Evolutionary conservation across 2,329 filamentous ascomycete species (phyloP).

Genomic region (Xylaria sp.): DNA sequence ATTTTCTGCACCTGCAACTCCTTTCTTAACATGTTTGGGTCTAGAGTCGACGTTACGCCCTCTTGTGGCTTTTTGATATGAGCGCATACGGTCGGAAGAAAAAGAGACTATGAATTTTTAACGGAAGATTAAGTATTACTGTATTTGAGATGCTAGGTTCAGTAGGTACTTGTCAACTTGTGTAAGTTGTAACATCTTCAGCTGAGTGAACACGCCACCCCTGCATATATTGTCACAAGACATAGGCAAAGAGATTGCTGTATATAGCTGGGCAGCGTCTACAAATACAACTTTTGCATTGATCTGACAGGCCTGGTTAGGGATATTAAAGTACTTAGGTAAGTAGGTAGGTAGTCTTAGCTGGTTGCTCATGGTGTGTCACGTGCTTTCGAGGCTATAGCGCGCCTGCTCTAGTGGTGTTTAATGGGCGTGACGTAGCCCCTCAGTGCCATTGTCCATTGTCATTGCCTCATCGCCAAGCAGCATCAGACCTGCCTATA

Average conservation of each 20-base stretch:
- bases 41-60: no score
- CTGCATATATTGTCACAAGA: no score
- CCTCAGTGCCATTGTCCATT: constrained; percentile 9
- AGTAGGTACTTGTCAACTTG: no score
- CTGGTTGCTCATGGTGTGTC: not conserved
- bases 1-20: no score
- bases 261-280: no score
- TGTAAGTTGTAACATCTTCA: no score
- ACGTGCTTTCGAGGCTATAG: constrained; percentile 12
- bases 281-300: not conserved
- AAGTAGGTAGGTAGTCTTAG: not conserved
- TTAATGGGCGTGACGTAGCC: constrained; percentile 33
- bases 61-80: no score
- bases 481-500: not conserved
- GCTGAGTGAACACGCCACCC: no score
- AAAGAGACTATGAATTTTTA: not conserved
- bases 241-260: no score
- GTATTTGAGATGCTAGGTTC: not conserved
- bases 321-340: not conserved
- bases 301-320: no score
- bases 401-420: constrained; percentile 4
- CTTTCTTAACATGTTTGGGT: no score
- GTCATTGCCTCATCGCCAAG: not conserved
- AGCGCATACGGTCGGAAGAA: no score
- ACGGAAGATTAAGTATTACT: not conserved